phyloP scores from a whole-genome alignment of 2,329 filamentous ascomycete genomes.

The Penicillium janthinellum region DNA sequence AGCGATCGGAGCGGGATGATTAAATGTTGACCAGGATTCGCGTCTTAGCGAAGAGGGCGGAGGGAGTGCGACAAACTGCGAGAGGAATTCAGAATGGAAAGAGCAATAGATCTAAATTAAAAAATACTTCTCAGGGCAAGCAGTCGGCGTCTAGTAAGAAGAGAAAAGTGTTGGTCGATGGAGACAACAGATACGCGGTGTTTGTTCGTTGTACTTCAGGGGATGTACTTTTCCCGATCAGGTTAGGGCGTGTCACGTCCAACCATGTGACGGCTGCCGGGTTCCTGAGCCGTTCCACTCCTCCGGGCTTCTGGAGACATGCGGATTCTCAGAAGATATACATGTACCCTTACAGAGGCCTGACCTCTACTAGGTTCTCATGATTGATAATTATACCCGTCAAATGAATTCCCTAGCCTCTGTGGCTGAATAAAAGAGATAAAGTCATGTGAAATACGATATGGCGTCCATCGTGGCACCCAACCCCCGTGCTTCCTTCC shows the following conservation, averaged over 20 bases:
- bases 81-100: constrained; percentile 2
- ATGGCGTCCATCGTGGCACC: neutral
- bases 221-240: constrained; percentile 22
- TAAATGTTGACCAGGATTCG: constrained; percentile 23
- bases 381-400: neutral
- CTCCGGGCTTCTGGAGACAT: neutral
- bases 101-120: constrained; percentile 22
- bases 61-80: constrained; percentile 8
- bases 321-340: neutral
- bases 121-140: constrained; percentile 10
- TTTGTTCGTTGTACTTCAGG: constrained; percentile 30
- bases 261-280: constrained; percentile 24
- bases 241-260: constrained; percentile 21
- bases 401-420: neutral
- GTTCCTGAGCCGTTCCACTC: constrained; percentile 17
- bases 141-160: constrained; percentile 8
- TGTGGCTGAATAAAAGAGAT: neutral
- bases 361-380: neutral
- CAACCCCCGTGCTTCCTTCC: neutral
- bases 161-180: constrained; percentile 13
- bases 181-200: constrained; percentile 24
- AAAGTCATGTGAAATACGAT: neutral
- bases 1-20: constrained; percentile 16
- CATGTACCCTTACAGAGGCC: no score
- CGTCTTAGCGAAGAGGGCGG: constrained; percentile 13